These are phyloP conservation scores for Penicillium daleae DNA, from an alignment of 495 filamentous ascomycete genomes.

Conservation along the genomic window DNA sequence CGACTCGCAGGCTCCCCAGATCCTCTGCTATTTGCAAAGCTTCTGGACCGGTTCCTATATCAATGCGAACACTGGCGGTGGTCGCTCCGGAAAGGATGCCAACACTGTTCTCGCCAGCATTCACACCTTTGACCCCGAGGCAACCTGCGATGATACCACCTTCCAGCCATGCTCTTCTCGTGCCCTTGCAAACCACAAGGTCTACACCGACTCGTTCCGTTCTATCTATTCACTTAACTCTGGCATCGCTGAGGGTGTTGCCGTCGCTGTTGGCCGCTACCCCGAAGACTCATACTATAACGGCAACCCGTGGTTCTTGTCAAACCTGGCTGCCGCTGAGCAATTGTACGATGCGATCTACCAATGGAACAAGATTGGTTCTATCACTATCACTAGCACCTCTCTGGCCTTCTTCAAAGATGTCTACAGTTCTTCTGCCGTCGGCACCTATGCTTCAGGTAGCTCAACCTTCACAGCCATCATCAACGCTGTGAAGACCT, in stretches of 20 bases:
- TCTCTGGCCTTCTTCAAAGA: slow-evolving; percentile 62
- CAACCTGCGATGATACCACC: slow-evolving; percentile 51
- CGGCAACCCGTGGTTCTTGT: slow-evolving; percentile 70
- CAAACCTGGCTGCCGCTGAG: slow-evolving; percentile 66
- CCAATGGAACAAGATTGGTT: slow-evolving; percentile 57
- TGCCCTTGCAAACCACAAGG: slow-evolving; percentile 69
- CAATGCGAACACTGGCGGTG: slow-evolving; percentile 55
- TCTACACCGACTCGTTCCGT: slow-evolving; percentile 63
- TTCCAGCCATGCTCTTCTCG: slow-evolving; percentile 66
- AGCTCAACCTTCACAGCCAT: slow-evolving; percentile 55
- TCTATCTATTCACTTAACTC: slow-evolving; percentile 63
- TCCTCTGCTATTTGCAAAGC: slow-evolving; percentile 61
- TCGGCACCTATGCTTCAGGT: slow-evolving; percentile 53
- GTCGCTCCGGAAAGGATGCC: slow-evolving; percentile 62
- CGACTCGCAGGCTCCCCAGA: slow-evolving; percentile 57
- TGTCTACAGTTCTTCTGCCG: slow-evolving; percentile 48
- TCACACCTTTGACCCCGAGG: slow-evolving; percentile 64
- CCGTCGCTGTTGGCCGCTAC: slow-evolving; percentile 70
- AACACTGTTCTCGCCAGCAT: slow-evolving; percentile 66
- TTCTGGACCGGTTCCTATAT: slow-evolving; percentile 68
- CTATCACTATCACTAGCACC: slow-evolving; percentile 53
- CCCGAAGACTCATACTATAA: slow-evolving; percentile 70
- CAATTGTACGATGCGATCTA: slow-evolving; percentile 67
- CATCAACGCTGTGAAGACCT: slow-evolving; percentile 58
- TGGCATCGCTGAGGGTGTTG: slow-evolving; percentile 38